These are phyloP conservation scores for Aethionema arabicum DNA, from an alignment of 345 rosid species.

Conservation along the genomic window DNA sequence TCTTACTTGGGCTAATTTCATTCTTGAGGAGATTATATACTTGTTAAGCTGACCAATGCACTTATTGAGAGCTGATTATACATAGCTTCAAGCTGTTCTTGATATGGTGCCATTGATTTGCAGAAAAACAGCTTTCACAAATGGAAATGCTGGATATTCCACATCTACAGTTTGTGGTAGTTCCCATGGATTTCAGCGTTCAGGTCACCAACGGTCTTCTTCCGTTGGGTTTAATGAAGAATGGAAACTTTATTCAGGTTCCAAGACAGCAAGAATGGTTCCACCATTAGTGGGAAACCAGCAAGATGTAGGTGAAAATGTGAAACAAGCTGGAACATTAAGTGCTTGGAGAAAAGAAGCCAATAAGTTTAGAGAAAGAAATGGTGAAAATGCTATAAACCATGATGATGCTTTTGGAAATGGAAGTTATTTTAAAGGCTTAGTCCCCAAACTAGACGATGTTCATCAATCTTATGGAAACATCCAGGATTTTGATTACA, in stretches of 20 bases:
- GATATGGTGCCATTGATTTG: conserved; percentile 14
- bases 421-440: conserved; percentile 16
- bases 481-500: conserved; percentile 15
- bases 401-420: conserved; percentile 24
- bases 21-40: conserved; percentile 1
- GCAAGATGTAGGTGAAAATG: conserved; percentile 3
- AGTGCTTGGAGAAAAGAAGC: conserved; percentile 37
- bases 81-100: conserved; percentile 11
- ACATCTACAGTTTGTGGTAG: conserved; percentile 28
- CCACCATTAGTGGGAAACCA: conserved; percentile 15
- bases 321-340: conserved; percentile 13
- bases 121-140: conserved; percentile 40
- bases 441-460: conserved; percentile 17
- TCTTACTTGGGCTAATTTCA: conserved; percentile 12
- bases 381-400: conserved; percentile 20
- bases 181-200: conserved; percentile 29
- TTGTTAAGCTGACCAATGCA: conserved; percentile 9
- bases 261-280: conserved; percentile 42
- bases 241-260: conserved; percentile 35
- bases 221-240: conserved; percentile 27
- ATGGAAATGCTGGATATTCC: conserved; percentile 32
- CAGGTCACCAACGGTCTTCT: conserved; percentile 22
- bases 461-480: conserved; percentile 24
- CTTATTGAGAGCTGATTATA: not conserved
- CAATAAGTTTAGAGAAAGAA: conserved; percentile 18